Evolutionary conservation across 2,329 filamentous ascomycete genomes (phyloP), one percentile per base, ranked within the genome.

Genomic region (Pyrenophora tritici-repentis): DNA sequence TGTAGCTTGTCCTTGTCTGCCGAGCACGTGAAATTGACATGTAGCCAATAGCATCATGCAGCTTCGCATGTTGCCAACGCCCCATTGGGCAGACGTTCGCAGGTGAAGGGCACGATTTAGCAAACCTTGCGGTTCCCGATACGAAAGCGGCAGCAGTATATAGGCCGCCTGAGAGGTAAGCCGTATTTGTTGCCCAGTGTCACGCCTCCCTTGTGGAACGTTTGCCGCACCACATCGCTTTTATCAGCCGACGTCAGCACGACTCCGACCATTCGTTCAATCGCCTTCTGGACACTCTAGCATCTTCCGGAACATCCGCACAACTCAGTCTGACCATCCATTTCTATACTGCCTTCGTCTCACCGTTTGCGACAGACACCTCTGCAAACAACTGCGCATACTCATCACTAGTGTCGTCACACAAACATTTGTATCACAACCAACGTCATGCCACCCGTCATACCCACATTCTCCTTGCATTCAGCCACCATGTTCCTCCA

Each of bases 401-500:
- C 17, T 33, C 26, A 20, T 17, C 20, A n/a, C 14, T 48, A 17
- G 22, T 32, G 17, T 31, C n/a, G 13, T 34, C 22, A 34, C 33
- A 32, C 40, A 22, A 17, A 37, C 32, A 33, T 34, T 9, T 35
- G 29, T 38, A 47, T 18, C 34, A 36, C 32, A 16, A 24, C 16
- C 32, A 18, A 29, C 42, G 26, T 38, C 35, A 45, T 45, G 34
- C 42, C 42, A 24, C 42, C 42, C 42, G 26, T 38, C 35, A 45
- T 45, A 34, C 42, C 42, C 24, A 26, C 42, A 33, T 37, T 36
- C 39, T 17, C 39, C 35, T 17, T 29, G 29, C 22, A 1, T 16
- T 14, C 35, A 18, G 18, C 45, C 43, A 39, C 14, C 31, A 61
- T 59, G 56, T 46, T 55, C 16, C 37, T 66, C 17, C 41, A 55